Conservation (phyloP, 345 rosid genomes). For the Brassica napus region Da-Ae NC_063447.1:59022501-59023000, state of each 20-base stretch:
- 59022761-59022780: neutral
- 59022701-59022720: too few species aligned
- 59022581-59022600: too few species aligned
- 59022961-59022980: conserved; percentile 11
- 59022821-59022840: too few species aligned
- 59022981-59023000: conserved; percentile 54
- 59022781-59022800: neutral
- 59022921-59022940: conserved; percentile 1
- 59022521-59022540: too few species aligned
- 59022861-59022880: conserved; percentile 48
- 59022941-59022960: neutral
- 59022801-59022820: conserved; percentile 35
- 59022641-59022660: too few species aligned
- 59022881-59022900: conserved; percentile 47
- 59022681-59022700: too few species aligned
- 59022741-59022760: neutral
- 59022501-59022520: too few species aligned
- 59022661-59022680: too few species aligned
- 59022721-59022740: neutral
- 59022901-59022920: neutral
- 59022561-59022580: too few species aligned
- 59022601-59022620: too few species aligned
- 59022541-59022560: too few species aligned
- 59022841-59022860: conserved; percentile 19
- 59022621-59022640: too few species aligned